Evolutionary conservation across 2,329 filamentous ascomycete species (phyloP), one percentile per base, ranked within the genome.

Genomic region (Fusarium redolens): DNA sequence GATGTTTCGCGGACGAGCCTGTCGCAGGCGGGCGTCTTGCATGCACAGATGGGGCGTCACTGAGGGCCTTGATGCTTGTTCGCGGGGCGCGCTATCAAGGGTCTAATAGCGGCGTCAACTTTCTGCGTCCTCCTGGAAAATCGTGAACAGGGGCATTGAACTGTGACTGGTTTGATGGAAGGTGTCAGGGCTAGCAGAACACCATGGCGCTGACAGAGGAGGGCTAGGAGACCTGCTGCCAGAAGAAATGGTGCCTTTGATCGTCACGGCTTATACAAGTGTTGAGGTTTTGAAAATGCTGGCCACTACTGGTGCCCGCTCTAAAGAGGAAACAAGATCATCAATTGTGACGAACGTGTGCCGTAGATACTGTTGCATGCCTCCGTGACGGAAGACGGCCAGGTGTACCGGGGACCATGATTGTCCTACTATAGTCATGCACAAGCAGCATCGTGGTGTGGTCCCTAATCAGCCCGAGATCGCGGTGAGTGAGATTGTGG

Each of bases 11-110:
- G 72, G 71, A 68, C 61, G 61, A 56, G 71, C 71, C 74, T 75
- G 72, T 68, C 69, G 45, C 45, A 75, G 71, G 60, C 73, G 69
- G 73, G 71, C 76, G 74, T 75, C 68, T 69, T 68, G 73, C 71
- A 78, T 78, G 74, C 73, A 75, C 62, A 74, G 69, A 78, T 72
- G 74, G 74, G 74, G 73, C 74, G 65, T 63, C 69, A 74, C 41
- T 69, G 56, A 67, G 37, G 63, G 41, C 65, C 58, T 30, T 65
- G 50, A 72, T 75, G 71, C 70, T 74, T 73, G 73, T 52, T 69
- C 57, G 61, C 57, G 54, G 61, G 70, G 47, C 70, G 65, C 72
- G 55, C 73, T 74, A 68, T 59, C 75, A 69, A 74, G 74, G 74
- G 65, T 72, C 48, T 48, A 33, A 58, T 59, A 67, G 61, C 68